A percentile compares a stretch with the other conserved stretches of the same genome.
phyloP scores from a whole-genome alignment of 2,329 filamentous ascomycete genomes.

The Claviceps citrina region DNA sequence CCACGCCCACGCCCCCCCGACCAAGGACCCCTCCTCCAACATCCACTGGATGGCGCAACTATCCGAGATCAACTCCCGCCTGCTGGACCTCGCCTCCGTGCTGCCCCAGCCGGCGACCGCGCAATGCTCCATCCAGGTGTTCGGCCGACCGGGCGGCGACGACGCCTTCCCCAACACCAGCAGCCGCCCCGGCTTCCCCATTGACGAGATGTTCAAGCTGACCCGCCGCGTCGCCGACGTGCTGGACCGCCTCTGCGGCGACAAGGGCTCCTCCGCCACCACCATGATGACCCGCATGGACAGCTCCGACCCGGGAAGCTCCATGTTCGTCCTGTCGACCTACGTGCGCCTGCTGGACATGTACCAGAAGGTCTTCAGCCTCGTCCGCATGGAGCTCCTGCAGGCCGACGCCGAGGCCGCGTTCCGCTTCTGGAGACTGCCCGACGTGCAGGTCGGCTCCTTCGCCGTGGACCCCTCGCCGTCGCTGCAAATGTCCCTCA shows the following conservation, averaged over 20 bases:
- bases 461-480: conserved; percentile 25
- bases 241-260: conserved; percentile 14
- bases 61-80: conserved; percentile 22
- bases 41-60: conserved; percentile 25
- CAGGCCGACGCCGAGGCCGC: conserved; percentile 13
- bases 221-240: conserved; percentile 23
- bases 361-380: conserved; percentile 24
- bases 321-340: conserved; percentile 23
- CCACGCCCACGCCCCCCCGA: conserved; percentile 10
- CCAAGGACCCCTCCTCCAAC: conserved; percentile 10
- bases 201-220: conserved; percentile 26
- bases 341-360: conserved; percentile 26
- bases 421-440: conserved; percentile 25
- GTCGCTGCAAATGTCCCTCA: conserved; percentile 27
- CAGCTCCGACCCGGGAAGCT: conserved; percentile 20
- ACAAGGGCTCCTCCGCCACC: conserved; percentile 5
- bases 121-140: conserved; percentile 9
- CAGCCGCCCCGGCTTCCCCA: conserved; percentile 24
- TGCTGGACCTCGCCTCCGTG: conserved; percentile 22
- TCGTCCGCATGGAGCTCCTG: conserved; percentile 20
- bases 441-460: conserved; percentile 25
- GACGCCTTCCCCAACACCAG: conserved; percentile 10
- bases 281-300: conserved; percentile 15
- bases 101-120: conserved; percentile 16
- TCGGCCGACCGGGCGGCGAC: conserved; percentile 8